Percentiles rank a stretch among this genome's conserved stretches.
Conservation (phyloP, 108 stramenopile species). For the Cafeteria roenbergensis region DNA sequence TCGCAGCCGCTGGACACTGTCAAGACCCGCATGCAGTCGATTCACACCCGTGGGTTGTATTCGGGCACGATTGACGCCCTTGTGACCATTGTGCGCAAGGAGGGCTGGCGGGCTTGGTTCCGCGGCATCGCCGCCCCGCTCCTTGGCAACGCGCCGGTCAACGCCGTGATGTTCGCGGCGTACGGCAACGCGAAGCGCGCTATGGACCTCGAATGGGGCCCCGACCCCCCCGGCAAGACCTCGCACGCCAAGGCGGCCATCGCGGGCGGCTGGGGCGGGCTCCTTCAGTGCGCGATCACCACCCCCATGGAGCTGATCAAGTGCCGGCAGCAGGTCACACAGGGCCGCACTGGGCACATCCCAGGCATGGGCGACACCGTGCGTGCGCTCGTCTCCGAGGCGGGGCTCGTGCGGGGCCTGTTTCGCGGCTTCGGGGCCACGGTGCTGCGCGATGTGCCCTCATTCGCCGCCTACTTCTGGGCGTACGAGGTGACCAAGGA, state of each 20-base stretch:
- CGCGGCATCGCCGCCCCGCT: constrained; percentile 5
- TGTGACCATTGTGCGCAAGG: neutral
- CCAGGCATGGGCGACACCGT: neutral
- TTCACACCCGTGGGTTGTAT: neutral
- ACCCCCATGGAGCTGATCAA: constrained; percentile 17
- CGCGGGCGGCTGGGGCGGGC: constrained; percentile 4
- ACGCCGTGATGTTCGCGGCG: constrained; percentile 13
- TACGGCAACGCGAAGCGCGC: constrained; percentile 3
- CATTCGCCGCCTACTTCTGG: constrained; percentile 9
- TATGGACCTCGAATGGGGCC: neutral
- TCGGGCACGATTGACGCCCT: constrained; percentile 6
- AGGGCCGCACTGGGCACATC: neutral
- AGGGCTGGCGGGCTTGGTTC: constrained; percentile 3
- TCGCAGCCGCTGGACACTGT: constrained; percentile 16
- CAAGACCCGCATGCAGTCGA: constrained; percentile 17
- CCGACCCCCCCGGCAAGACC: neutral
- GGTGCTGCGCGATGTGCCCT: constrained; percentile 10
- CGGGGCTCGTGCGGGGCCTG: neutral
- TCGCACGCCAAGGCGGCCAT: constrained; percentile 5
- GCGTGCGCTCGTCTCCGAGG: neutral
- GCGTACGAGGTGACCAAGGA: constrained; percentile 6
- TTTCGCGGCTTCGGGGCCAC: constrained; percentile 14
- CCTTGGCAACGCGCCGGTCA: constrained; percentile 7
- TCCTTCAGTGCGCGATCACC: constrained; percentile 1
- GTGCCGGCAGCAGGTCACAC: constrained; percentile 7